Percentiles rank a stretch among this genome's conserved stretches.
phyloP scores from a whole-genome alignment of 345 rosid species.

The Arabis hirsuta region DNA sequence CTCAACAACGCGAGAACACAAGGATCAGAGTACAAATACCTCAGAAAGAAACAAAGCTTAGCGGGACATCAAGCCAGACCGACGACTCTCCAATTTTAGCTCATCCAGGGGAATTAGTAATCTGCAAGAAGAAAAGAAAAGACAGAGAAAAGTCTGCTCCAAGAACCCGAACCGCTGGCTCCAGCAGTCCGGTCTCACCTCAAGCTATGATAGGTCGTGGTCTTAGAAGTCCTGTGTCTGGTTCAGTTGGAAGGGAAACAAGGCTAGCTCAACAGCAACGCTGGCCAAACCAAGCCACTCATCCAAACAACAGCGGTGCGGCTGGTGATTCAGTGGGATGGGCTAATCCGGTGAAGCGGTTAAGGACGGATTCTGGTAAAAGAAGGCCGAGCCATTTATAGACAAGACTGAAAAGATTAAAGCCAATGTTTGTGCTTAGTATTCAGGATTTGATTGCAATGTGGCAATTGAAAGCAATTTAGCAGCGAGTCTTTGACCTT shows the following conservation, averaged over 20 bases:
- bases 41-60: conserved; percentile 68
- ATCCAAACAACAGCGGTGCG: conserved; percentile 55
- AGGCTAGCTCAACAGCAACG: conserved; percentile 72
- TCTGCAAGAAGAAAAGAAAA: conserved; percentile 99
- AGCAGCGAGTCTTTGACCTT: conserved; percentile 29
- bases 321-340: conserved; percentile 76
- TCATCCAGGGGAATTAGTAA: conserved; percentile 94
- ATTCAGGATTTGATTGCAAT: conserved; percentile 22
- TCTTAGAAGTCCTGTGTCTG: conserved; percentile 59
- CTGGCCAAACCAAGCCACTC: conserved; percentile 70
- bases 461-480: conserved; percentile 28
- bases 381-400: conserved; percentile 90
- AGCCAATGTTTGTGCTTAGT: conserved; percentile 29
- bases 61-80: conserved; percentile 47
- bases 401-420: conserved; percentile 30
- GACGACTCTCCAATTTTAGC: conserved; percentile 70
- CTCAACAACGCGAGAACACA: conserved; percentile 65
- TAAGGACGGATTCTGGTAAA: conserved; percentile 91
- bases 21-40: conserved; percentile 74
- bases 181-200: conserved; percentile 81
- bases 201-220: conserved; percentile 61
- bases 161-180: conserved; percentile 67
- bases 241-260: conserved; percentile 59
- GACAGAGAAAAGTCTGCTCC: conserved; percentile 80
- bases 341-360: conserved; percentile 98